phyloP scores from a whole-genome alignment of 495 filamentous ascomycete species.

The Symbiotaphrina buchneri region DNA sequence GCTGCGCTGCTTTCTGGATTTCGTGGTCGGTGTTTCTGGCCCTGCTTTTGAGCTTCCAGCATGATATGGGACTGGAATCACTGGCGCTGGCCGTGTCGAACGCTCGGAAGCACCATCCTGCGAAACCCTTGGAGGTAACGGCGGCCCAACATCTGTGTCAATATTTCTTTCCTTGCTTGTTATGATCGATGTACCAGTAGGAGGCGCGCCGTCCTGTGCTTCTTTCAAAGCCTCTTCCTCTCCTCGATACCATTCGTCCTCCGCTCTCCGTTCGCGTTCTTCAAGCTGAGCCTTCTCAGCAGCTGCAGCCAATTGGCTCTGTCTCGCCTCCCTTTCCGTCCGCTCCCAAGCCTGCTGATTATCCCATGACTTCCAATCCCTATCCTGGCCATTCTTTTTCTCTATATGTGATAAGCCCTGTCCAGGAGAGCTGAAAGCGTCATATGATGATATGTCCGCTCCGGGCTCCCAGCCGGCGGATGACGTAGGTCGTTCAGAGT shows the following conservation, averaged over 20 bases:
- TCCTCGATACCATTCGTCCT: conserved; percentile 9
- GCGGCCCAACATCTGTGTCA: too few relatives aligned
- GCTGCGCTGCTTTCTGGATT: conserved; percentile 17
- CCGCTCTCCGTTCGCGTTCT: conserved; percentile 8
- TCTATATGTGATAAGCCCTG: conserved; percentile 6
- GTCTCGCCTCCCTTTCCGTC: conserved; percentile 8
- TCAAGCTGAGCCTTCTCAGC: conserved; percentile 5
- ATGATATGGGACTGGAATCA: too few relatives aligned
- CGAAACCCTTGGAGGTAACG: too few relatives aligned
- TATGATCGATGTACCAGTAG: too few relatives aligned
- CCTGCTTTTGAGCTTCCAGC: too few relatives aligned
- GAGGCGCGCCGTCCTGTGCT: conserved; percentile 3
- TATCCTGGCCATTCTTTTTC: conserved; percentile 1
- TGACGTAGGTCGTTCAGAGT: neutral
- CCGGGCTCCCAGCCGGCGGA: conserved; percentile 3
- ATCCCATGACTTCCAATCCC: conserved; percentile 7
- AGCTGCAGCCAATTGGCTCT: conserved; percentile 6
- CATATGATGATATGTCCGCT: conserved; percentile 4
- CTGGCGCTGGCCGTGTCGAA: too few relatives aligned
- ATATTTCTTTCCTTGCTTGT: too few relatives aligned
- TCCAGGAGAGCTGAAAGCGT: conserved; percentile 5
- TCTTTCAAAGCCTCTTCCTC: conserved; percentile 5
- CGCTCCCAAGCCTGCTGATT: conserved; percentile 10
- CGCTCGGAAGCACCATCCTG: too few relatives aligned
- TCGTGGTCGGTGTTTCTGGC: neutral